Evolutionary conservation across 306 rosid genomes (phyloP).

Genomic region (Vigna radiata): DNA sequence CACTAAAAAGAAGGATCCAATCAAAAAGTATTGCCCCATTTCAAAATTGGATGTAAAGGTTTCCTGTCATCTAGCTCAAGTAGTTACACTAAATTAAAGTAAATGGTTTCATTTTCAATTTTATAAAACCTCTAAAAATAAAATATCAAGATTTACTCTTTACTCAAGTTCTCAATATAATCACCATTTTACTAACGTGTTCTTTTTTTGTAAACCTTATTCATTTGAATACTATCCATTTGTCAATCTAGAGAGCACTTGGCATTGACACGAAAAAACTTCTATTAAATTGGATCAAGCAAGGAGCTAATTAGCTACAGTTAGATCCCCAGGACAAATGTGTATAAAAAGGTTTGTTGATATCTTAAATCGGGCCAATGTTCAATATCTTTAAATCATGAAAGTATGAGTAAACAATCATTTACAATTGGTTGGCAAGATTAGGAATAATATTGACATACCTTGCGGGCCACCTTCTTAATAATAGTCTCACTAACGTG

Average conservation of each 20-base stretch:
- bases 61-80: neutral
- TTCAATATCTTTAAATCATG: slow-evolving; percentile 19
- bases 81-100: neutral
- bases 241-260: slow-evolving; percentile 15
- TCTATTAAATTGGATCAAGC: slow-evolving; percentile 24
- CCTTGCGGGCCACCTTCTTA: slow-evolving; percentile 97
- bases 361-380: slow-evolving; percentile 7
- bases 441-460: slow-evolving; percentile 39
- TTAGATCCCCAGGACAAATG: slow-evolving; percentile 15
- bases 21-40: neutral
- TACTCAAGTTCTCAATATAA: neutral
- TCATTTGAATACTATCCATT: slow-evolving; percentile 35
- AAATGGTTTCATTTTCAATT: neutral
- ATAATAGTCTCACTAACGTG: slow-evolving; percentile 84
- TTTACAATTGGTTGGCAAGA: slow-evolving; percentile 21
- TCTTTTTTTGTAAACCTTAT: neutral
- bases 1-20: slow-evolving; percentile 24
- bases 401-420: slow-evolving; percentile 36
- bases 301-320: slow-evolving; percentile 19
- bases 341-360: slow-evolving; percentile 19
- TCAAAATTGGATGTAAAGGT: neutral
- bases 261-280: slow-evolving; percentile 24
- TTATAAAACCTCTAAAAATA: neutral
- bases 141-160: neutral
- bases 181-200: neutral